Percentiles rank a stretch among this genome's conserved stretches.
Conservation (phyloP, 202 grass and related monocot species). For the Alloteropsis angusta region DNA sequence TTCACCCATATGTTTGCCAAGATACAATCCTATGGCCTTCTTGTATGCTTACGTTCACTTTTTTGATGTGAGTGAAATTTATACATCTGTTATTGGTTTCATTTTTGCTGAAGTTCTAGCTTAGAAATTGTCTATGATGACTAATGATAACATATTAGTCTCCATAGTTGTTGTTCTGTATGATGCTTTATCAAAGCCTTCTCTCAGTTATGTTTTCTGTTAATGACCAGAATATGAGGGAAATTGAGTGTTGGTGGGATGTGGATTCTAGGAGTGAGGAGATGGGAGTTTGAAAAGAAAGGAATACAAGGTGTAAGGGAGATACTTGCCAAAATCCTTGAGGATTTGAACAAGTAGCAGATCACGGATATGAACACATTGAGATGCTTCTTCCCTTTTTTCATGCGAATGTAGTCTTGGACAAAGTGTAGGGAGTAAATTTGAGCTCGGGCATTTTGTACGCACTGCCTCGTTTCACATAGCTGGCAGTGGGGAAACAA, state of each 20-base stretch:
- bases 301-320: not conserved
- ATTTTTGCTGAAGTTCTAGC: conserved; percentile 1
- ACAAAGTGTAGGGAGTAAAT: not conserved
- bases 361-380: not conserved
- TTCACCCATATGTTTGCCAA: conserved; percentile 92
- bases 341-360: not conserved
- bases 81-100: not conserved
- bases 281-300: not conserved
- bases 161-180: not conserved
- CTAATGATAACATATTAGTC: not conserved
- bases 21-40: conserved; percentile 98
- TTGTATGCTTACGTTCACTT: conserved; percentile 94
- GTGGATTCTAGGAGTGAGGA: not conserved
- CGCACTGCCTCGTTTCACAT: not conserved
- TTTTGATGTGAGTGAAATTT: conserved; percentile 82
- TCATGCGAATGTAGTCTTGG: not conserved
- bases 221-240: not conserved
- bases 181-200: not conserved
- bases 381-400: not conserved
- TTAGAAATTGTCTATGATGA: not conserved
- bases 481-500: not conserved
- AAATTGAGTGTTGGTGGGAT: not conserved
- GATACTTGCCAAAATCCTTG: not conserved
- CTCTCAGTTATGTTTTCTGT: not conserved
- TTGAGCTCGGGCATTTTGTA: not conserved